Conservation (phyloP, 2,329 filamentous ascomycete species). For the Leptoxyphium fumago region DNA sequence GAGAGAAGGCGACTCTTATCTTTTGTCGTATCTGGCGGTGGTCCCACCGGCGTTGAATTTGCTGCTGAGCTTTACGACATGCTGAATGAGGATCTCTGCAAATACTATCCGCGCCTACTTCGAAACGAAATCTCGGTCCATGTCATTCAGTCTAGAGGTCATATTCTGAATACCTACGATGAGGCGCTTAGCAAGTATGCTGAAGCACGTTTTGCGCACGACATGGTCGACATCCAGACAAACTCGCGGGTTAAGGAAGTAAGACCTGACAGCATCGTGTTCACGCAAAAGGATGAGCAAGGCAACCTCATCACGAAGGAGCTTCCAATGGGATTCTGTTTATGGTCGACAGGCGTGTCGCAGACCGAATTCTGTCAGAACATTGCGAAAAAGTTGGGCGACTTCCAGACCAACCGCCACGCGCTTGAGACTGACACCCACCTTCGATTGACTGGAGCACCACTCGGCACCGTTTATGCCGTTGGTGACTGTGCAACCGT, state of each 20-base stretch:
- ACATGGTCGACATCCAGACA: slow-evolving; percentile 80
- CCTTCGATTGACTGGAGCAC: slow-evolving; percentile 74
- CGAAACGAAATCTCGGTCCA: slow-evolving; percentile 97
- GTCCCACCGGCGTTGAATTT: slow-evolving; percentile 93
- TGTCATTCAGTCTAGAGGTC: slow-evolving; percentile 82
- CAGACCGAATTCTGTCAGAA: slow-evolving; percentile 69
- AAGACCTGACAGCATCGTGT: slow-evolving; percentile 66
- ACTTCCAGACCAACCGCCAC: slow-evolving; percentile 70
- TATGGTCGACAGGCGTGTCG: slow-evolving; percentile 92
- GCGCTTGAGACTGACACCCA: slow-evolving; percentile 92
- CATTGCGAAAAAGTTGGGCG: slow-evolving; percentile 56
- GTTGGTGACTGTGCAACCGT: slow-evolving; percentile 94
- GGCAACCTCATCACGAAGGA: slow-evolving; percentile 75
- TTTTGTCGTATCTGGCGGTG: slow-evolving; percentile 90
- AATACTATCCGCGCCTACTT: slow-evolving; percentile 74
- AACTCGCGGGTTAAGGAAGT: slow-evolving; percentile 92
- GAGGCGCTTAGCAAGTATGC: slow-evolving; percentile 86
- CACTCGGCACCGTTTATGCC: slow-evolving; percentile 87
- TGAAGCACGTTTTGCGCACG: slow-evolving; percentile 77
- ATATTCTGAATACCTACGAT: slow-evolving; percentile 97
- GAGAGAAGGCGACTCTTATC: slow-evolving; percentile 79
- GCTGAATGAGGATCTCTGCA: slow-evolving; percentile 80
- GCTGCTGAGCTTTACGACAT: slow-evolving; percentile 93
- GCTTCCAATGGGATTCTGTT: slow-evolving; percentile 84
- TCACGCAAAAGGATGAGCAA: slow-evolving; percentile 64